A percentile compares a stretch with the other conserved stretches of the same genome.
phyloP scores from a whole-genome alignment of 2,329 filamentous ascomycete species.

The Colletotrichum zoysiae region DNA sequence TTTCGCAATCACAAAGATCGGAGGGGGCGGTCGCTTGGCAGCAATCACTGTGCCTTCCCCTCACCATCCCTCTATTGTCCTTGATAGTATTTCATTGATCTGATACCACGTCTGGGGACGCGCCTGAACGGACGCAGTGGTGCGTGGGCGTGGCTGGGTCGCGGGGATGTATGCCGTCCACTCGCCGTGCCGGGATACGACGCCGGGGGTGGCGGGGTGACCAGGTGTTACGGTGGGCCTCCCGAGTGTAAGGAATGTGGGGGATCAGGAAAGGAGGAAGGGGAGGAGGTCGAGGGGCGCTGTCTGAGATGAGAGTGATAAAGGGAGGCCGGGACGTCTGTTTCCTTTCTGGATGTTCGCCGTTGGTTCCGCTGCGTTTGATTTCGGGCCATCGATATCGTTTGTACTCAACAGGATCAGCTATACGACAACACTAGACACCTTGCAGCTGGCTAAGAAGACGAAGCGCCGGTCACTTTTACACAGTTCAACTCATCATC shows the following conservation, averaged over 20 bases:
- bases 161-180: neutral
- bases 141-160: neutral
- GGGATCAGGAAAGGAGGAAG: neutral
- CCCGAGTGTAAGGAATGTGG: conserved; percentile 8
- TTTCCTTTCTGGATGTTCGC: neutral
- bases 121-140: conserved; percentile 14
- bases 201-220: neutral
- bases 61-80: no score
- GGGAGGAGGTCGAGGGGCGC: neutral
- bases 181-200: neutral
- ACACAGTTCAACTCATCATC: neutral
- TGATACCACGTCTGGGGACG: neutral
- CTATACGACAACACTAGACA: neutral
- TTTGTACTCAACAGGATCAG: neutral
- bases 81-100: neutral
- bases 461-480: conserved; percentile 19
- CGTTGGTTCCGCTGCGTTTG: conserved; percentile 14
- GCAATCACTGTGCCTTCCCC: no score
- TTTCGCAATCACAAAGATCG: no score
- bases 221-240: neutral
- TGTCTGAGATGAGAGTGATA: conserved; percentile 14
- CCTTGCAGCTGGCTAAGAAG: neutral
- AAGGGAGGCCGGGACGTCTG: conserved; percentile 8
- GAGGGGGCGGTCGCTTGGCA: no score
- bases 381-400: conserved; percentile 25